A percentile compares a stretch with the other conserved stretches of the same genome.
Evolutionary conservation across 805 yeast genomes (phyloP).

Genomic region (Kuraishia capsulata): DNA sequence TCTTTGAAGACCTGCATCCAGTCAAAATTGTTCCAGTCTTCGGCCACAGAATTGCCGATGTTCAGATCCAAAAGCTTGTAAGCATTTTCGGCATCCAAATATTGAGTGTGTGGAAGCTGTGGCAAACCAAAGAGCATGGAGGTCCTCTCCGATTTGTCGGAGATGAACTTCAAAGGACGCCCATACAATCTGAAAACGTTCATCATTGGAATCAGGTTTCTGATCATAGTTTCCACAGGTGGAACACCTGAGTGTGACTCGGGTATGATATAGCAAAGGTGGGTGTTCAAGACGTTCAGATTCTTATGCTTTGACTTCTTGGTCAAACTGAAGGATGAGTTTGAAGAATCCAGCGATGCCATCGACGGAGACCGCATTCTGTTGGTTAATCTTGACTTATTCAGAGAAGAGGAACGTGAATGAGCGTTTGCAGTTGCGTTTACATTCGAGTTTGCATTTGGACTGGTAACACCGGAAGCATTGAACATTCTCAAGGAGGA

Average conservation of each 20-base stretch:
- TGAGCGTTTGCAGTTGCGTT: neutral
- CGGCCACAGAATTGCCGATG: slow-evolving; percentile 20
- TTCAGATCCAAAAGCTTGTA: slow-evolving; percentile 21
- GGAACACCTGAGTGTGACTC: slow-evolving; percentile 64
- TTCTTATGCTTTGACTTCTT: slow-evolving; percentile 8
- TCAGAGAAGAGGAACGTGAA: slow-evolving; percentile 5
- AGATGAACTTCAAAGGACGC: slow-evolving; percentile 53
- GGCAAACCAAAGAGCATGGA: slow-evolving; percentile 69
- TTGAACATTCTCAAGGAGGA: slow-evolving; percentile 12
- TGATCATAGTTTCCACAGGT: slow-evolving; percentile 63
- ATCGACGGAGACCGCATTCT: slow-evolving; percentile 9
- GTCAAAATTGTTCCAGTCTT: slow-evolving; percentile 21
- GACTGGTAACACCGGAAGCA: too few relatives aligned
- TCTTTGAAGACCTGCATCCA: slow-evolving; percentile 28
- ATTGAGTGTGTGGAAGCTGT: slow-evolving; percentile 58
- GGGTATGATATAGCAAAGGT: slow-evolving; percentile 40
- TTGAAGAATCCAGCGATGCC: slow-evolving; percentile 15
- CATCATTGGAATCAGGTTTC: slow-evolving; percentile 60
- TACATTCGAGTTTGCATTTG: too few relatives aligned
- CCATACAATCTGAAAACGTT: slow-evolving; percentile 69
- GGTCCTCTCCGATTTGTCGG: slow-evolving; percentile 42
- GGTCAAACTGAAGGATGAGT: slow-evolving; percentile 10
- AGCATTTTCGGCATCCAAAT: slow-evolving; percentile 28
- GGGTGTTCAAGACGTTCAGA: slow-evolving; percentile 14
- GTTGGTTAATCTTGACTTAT: slow-evolving; percentile 1